A percentile compares a stretch with the other conserved stretches of the same genome.
Conservation (phyloP, 805 yeast genomes). For the Blastobotrys mokoenaii region DNA sequence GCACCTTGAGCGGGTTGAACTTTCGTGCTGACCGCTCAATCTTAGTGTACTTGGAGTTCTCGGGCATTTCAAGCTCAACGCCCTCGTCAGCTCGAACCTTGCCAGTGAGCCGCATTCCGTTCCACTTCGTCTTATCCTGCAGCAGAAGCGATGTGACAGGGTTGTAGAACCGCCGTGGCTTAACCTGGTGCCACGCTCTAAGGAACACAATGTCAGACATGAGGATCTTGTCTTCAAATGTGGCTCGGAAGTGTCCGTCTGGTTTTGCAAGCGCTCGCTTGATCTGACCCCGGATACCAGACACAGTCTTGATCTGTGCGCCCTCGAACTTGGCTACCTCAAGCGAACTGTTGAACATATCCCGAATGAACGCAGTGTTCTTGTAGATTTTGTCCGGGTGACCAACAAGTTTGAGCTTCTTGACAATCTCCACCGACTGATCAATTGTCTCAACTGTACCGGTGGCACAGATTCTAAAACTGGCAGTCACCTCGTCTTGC, state of each 20-base stretch:
- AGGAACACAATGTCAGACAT: constrained; percentile 76
- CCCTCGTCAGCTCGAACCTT: constrained; percentile 73
- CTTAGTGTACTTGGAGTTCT: constrained; percentile 51
- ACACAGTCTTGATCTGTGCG: constrained; percentile 90
- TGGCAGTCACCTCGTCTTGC: constrained; percentile 72
- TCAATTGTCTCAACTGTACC: constrained; percentile 94
- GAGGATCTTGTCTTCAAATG: constrained; percentile 90
- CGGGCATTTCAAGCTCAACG: constrained; percentile 51
- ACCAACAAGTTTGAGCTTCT: constrained; percentile 91
- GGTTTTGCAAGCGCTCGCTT: constrained; percentile 90
- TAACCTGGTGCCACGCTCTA: constrained; percentile 96
- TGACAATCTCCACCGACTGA: constrained; percentile 81
- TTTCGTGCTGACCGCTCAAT: constrained; percentile 77
- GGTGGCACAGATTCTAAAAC: constrained; percentile 92
- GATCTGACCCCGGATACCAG: constrained; percentile 96
- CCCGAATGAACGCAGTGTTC: constrained; percentile 94
- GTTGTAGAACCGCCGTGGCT: constrained; percentile 82
- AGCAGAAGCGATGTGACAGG: constrained; percentile 89
- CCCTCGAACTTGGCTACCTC: constrained; percentile 99
- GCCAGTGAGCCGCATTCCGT: constrained; percentile 94
- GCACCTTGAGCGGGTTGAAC: constrained; percentile 84
- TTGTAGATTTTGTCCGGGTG: constrained; percentile 88
- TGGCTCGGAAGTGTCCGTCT: constrained; percentile 92
- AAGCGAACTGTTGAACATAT: constrained; percentile 85
- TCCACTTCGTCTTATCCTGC: constrained; percentile 76